phyloP scores from a whole-genome alignment of 1,284 basidiomycete genomes.

The Ganoderma lingzhi region DNA sequence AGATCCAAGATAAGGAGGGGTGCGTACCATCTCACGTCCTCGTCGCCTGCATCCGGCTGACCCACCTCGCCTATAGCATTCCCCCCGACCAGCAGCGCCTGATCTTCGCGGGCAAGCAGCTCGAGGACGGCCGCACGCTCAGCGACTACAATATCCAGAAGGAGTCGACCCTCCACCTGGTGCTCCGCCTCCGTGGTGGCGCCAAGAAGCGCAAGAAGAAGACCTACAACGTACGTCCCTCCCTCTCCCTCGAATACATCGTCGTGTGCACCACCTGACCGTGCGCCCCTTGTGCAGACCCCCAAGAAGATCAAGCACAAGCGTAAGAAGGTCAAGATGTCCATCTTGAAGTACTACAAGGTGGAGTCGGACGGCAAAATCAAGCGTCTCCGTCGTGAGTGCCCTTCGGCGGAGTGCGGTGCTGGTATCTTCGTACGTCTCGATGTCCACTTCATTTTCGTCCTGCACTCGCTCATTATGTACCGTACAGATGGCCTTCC shows the following conservation, averaged over 20 bases:
- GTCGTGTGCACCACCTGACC: constrained; percentile 11
- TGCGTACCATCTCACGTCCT: constrained; percentile 46
- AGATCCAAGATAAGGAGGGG: constrained; percentile 97
- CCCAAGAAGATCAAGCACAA: constrained; percentile 99
- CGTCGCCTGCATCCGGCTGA: constrained; percentile 9
- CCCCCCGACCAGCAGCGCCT: no score
- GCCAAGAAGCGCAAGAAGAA: constrained; percentile 99
- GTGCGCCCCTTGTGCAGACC: constrained; percentile 62
- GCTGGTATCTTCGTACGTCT: constrained; percentile 91
- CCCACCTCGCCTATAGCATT: constrained; percentile 53
- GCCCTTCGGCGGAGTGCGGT: constrained; percentile 91
- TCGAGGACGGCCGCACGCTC: constrained; percentile 92
- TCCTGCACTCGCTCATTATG: not conserved
- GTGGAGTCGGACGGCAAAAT: constrained; percentile 99
- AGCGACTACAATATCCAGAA: constrained; percentile 97
- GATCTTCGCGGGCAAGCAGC: constrained; percentile 80
- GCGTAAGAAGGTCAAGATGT: constrained; percentile 99
- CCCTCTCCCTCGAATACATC: not conserved
- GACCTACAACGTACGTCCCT: constrained; percentile 84
- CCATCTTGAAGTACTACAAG: constrained; percentile 99
- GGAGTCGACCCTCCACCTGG: constrained; percentile 95
- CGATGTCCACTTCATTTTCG: not conserved
- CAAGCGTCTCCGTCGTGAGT: constrained; percentile 98
- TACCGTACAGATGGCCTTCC: constrained; percentile 84
- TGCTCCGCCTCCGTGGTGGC: constrained; percentile 95